Conservation (phyloP, 352 stramenopile species). For the Globisporangium okanoganense region DNA sequence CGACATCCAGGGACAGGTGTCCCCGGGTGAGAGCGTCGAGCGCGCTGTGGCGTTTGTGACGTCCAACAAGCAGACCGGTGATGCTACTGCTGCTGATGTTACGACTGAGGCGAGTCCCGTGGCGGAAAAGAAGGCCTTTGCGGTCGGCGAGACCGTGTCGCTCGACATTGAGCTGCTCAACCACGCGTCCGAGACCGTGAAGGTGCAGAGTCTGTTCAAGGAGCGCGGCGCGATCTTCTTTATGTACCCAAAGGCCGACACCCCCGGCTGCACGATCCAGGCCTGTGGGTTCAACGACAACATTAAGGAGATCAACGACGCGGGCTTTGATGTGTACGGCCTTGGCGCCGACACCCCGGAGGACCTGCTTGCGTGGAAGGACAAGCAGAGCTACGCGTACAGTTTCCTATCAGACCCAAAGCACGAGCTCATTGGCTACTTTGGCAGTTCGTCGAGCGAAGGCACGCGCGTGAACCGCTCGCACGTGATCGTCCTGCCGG, state of each 20-base stretch:
- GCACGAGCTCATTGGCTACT: slow-evolving; percentile 73
- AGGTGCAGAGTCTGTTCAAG: slow-evolving; percentile 70
- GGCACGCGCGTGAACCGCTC: slow-evolving; percentile 70
- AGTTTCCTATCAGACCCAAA: slow-evolving; percentile 77
- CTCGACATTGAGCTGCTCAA: slow-evolving; percentile 70
- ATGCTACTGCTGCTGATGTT: background rate
- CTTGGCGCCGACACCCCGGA: slow-evolving; percentile 66
- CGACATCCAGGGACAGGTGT: slow-evolving; percentile 78
- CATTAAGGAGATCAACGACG: slow-evolving; percentile 64
- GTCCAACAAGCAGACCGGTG: slow-evolving; percentile 29
- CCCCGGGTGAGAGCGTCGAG: slow-evolving; percentile 68
- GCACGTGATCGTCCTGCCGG: slow-evolving; percentile 81
- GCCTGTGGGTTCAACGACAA: slow-evolving; percentile 85
- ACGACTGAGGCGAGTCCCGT: background rate
- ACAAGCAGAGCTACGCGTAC: slow-evolving; percentile 77
- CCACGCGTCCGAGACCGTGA: slow-evolving; percentile 49
- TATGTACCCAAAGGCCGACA: slow-evolving; percentile 87
- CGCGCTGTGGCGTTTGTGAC: slow-evolving; percentile 70
- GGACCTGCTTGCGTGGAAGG: slow-evolving; percentile 74
- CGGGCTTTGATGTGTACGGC: slow-evolving; percentile 79
- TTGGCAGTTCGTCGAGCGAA: slow-evolving; percentile 67
- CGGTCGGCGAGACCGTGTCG: slow-evolving; percentile 40
- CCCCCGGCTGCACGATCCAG: slow-evolving; percentile 78
- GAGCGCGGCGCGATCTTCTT: slow-evolving; percentile 82
- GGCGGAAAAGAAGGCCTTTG: slow-evolving; percentile 20